These are phyloP conservation scores for Leccinum griseonigrum DNA, from an alignment of 1,284 basidiomycete genomes.

Conservation along the genomic window DNA sequence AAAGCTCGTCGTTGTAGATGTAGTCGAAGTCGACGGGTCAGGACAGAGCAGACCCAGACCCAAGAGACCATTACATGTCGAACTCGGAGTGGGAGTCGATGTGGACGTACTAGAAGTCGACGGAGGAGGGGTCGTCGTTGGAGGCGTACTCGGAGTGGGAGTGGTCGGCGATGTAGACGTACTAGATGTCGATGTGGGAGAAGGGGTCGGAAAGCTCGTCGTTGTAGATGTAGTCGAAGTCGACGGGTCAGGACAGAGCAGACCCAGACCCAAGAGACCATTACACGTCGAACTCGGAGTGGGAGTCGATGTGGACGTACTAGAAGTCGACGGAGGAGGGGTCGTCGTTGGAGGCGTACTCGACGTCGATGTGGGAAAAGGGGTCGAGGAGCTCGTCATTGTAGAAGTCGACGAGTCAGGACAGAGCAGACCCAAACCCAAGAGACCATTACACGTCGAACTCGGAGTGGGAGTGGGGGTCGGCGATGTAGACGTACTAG, in stretches of 20 bases:
- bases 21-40: not conserved
- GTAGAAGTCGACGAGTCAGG: not conserved
- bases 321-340: not conserved
- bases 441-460: not conserved
- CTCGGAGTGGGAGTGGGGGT: not conserved
- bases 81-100: not conserved
- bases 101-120: not conserved
- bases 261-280: constrained; percentile 10
- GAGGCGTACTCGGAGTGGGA: not conserved
- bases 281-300: not conserved
- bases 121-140: not conserved
- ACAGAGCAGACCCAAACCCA: not conserved
- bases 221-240: constrained; percentile 11
- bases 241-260: constrained; percentile 9
- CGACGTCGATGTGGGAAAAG: not conserved
- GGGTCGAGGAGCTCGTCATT: not conserved
- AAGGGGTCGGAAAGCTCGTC: not conserved
- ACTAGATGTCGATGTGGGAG: not conserved
- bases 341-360: not conserved
- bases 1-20: not conserved
- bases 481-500: not conserved
- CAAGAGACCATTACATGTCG: not conserved
- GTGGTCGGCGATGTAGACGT: too few species aligned
- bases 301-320: not conserved
- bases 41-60: not conserved